These are phyloP conservation scores for Rhizophagus sp. DNA, from an alignment of 192 early-diverging fungal genomes.

Conservation along the genomic window DNA sequence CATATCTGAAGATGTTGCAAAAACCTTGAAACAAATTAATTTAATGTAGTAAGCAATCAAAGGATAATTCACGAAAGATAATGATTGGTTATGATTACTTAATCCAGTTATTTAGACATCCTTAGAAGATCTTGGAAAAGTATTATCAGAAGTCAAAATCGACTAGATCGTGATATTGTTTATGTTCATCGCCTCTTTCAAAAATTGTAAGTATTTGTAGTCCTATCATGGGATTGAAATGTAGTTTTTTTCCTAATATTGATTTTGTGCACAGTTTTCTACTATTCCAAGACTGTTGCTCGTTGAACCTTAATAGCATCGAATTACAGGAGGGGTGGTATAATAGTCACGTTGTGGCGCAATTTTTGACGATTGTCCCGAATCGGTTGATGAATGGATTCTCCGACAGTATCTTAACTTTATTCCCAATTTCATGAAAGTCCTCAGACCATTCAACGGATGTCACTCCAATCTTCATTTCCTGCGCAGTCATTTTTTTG, in stretches of 20 bases:
- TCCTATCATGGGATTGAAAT: too few species aligned
- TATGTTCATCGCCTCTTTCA: too few species aligned
- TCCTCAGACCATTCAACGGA: too few species aligned
- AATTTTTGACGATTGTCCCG: constrained; percentile 7
- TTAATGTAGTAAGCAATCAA: constrained; percentile 23
- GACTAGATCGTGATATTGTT: too few species aligned
- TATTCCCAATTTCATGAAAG: too few species aligned
- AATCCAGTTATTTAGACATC: too few species aligned
- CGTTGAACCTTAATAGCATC: background rate
- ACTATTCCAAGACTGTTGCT: background rate
- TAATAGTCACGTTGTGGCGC: background rate
- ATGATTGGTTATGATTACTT: too few species aligned
- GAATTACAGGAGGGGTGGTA: background rate
- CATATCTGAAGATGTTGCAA: background rate
- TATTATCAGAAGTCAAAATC: too few species aligned
- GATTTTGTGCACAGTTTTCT: background rate
- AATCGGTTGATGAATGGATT: constrained; percentile 15
- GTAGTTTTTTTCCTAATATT: background rate
- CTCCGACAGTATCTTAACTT: background rate
- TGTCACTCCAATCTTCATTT: too few species aligned
- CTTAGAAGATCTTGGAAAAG: too few species aligned
- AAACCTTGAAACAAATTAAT: background rate
- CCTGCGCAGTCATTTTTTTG: too few species aligned
- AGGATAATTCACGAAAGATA: background rate
- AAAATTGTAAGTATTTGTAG: too few species aligned